A percentile compares a stretch with the other conserved stretches of the same genome.
These are phyloP conservation scores for Alisma plantagoaquatica DNA, from an alignment of 106 monocot genomes.

Conservation along the genomic window DNA sequence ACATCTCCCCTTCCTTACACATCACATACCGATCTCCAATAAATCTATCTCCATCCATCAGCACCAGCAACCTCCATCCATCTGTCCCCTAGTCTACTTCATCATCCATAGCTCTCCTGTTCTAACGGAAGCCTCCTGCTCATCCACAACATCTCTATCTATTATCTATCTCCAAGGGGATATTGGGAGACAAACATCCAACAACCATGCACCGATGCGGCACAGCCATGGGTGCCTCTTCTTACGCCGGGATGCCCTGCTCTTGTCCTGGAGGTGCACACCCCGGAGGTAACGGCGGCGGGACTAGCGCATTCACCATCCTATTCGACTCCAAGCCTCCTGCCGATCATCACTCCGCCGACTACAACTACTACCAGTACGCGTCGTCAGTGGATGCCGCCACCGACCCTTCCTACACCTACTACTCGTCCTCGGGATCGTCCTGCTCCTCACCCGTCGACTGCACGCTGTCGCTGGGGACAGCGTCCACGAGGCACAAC, in stretches of 20 bases:
- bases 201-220: conserved; percentile 1
- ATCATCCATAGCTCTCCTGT: background rate
- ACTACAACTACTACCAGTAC: conserved; percentile 16
- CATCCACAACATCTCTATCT: too few species aligned
- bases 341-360: conserved; percentile 14
- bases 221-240: background rate
- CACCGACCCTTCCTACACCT: conserved; percentile 2
- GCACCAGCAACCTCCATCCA: background rate
- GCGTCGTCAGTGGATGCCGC: conserved; percentile 5
- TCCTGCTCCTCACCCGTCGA: conserved; percentile 35
- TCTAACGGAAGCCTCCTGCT: background rate
- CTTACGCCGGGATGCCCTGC: conserved; percentile 1
- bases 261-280: background rate
- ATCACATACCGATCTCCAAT: too few species aligned
- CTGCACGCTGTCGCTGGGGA: conserved; percentile 83
- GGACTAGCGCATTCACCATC: conserved; percentile 11
- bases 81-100: background rate
- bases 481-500: conserved; percentile 58
- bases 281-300: background rate
- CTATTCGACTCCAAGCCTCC: conserved; percentile 26
- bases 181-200: too few species aligned
- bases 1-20: too few species aligned
- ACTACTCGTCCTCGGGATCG: conserved; percentile 12
- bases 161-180: too few species aligned
- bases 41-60: too few species aligned